Evolutionary conservation across 1,284 basidiomycete species (phyloP).

Genomic region (Abortiporus biennis): DNA sequence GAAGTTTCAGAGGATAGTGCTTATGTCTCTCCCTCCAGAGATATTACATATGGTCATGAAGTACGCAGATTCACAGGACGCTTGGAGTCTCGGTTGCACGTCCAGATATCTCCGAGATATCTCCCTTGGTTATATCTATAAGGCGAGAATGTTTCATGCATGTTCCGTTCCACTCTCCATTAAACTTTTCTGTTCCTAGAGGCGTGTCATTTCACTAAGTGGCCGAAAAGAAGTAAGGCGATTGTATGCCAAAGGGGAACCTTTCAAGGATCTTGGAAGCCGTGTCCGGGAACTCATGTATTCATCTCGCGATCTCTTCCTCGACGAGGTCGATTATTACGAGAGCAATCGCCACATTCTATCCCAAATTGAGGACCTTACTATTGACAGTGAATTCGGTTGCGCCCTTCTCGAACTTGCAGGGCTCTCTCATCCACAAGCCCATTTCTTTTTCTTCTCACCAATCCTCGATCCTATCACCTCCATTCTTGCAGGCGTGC

Average conservation of each 20-base stretch:
- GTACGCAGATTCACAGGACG: neutral
- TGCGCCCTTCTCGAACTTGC: no score
- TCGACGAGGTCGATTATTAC: neutral
- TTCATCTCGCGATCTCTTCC: neutral
- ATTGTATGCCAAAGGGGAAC: neutral
- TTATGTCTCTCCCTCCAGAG: constrained; percentile 11
- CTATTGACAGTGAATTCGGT: no score
- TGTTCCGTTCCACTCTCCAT: neutral
- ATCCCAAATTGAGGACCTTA: no score
- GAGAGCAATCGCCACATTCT: no score
- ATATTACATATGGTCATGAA: constrained; percentile 10
- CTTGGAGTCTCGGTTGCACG: constrained; percentile 8
- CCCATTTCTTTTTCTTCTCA: no score
- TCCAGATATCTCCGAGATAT: constrained; percentile 8
- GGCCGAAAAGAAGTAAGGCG: neutral
- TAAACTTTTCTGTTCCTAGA: neutral
- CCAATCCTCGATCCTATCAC: no score
- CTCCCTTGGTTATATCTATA: constrained; percentile 8
- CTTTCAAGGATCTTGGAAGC: neutral
- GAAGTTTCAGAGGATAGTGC: constrained; percentile 6
- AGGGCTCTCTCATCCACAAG: no score
- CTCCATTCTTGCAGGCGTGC: no score
- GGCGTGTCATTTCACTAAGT: neutral
- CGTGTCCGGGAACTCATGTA: neutral
- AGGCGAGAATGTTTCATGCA: constrained; percentile 5